Evolutionary conservation across 768 basidiomycete species (phyloP), one percentile per base, ranked within the genome.

Genomic region (Ephemerocybe angulata): DNA sequence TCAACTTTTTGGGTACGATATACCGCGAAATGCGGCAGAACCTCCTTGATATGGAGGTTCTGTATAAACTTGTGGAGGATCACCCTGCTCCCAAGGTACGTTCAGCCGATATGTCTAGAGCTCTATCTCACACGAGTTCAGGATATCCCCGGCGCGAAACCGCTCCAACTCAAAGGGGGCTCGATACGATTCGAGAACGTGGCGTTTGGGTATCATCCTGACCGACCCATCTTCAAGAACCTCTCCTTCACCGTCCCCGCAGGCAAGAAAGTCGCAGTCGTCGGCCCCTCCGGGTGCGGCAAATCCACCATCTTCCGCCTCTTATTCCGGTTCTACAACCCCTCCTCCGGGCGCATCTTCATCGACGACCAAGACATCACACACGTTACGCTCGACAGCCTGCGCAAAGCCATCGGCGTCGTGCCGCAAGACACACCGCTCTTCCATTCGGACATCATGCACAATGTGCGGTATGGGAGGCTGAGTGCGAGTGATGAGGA

Each of bases 371-470:
- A 99, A 71, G 86, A 94, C 65, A 83, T 98, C 57, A 75, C 80
- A 42, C 76, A 82, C 1, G 72, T 97, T 3, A 82, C 87, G 61
- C 69, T 96, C 33, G 79, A 81, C 22, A 87, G 84, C 31, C 73
- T 98, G 1, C 81, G 97, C 17, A 73, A 72, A 42, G 72, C 78
- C 3, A 87, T 99, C 28, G 97, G 96, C 2, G 93, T 98, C 17
- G 97, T 99, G 1, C 97, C 97, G 1, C 96, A 99, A 68, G 97
- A 99, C 63, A 99, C 96, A 15, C 96, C 97, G 1, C 76, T 99
- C 3, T 98, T 99, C 79, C 95, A 99, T 68, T 86, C 91, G 4
- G 87, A 98, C 65, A 87, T 98, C 43, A 76, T 97, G 80, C 93
- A 98, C 67, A 99, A 99, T 65, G 84, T 99, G 44, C 80, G 95